These are phyloP conservation scores for Fusarium vanettenii DNA, from an alignment of 2,329 filamentous ascomycete genomes.

Conservation along the genomic window DNA sequence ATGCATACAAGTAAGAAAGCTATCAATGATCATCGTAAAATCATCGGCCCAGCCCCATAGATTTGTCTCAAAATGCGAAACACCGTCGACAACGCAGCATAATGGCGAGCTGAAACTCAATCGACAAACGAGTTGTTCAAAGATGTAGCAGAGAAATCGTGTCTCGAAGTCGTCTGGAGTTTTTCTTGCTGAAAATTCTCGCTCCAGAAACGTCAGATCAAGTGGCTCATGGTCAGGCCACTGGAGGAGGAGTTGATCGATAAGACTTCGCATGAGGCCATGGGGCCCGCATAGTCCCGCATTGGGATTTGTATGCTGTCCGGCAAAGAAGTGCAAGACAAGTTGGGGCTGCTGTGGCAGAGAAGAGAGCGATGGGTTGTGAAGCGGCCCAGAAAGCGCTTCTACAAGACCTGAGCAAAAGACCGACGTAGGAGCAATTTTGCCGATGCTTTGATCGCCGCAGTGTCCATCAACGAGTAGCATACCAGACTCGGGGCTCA, in stretches of 20 bases:
- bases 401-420: neutral
- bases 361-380: neutral
- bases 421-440: neutral
- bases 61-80: neutral
- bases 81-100: neutral
- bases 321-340: neutral
- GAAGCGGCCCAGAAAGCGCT: neutral
- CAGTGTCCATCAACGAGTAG: neutral
- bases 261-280: neutral
- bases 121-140: neutral
- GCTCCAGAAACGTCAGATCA: neutral
- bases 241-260: neutral
- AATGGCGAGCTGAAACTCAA: neutral
- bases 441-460: neutral
- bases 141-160: neutral
- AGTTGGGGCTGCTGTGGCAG: neutral
- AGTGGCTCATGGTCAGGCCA: neutral
- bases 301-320: neutral
- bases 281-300: neutral
- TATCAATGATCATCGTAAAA: neutral
- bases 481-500: neutral
- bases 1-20: neutral
- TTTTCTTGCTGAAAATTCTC: neutral
- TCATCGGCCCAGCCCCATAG: neutral
- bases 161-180: neutral